These are phyloP conservation scores for Hypoxylon fuscum DNA, from an alignment of 495 filamentous ascomycete genomes.

Conservation along the genomic window DNA sequence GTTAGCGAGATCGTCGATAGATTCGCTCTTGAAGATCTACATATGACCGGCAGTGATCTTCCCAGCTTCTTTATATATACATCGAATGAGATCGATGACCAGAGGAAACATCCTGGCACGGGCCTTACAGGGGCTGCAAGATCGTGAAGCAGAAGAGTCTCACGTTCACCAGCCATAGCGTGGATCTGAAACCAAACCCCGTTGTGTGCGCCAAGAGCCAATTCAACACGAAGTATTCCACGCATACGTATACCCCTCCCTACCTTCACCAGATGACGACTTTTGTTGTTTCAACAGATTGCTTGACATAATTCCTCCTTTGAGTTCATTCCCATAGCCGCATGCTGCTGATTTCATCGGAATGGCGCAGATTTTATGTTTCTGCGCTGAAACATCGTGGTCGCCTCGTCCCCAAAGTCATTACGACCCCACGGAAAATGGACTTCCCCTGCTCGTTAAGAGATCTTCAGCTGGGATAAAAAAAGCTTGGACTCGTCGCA, in stretches of 20 bases:
- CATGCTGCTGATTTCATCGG: conserved; percentile 1
- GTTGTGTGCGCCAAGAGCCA: conserved; percentile 23
- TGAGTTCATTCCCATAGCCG: background rate
- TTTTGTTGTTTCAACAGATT: conserved; percentile 12
- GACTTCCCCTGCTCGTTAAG: conserved; percentile 13
- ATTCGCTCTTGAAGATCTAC: conserved; percentile 30
- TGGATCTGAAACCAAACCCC: conserved; percentile 28
- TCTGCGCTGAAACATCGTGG: conserved; percentile 32
- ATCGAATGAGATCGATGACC: conserved; percentile 5
- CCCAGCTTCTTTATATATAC: conserved; percentile 25
- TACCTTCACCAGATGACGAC: conserved; percentile 1
- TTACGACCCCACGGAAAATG: conserved; percentile 15
- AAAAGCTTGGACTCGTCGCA: conserved; percentile 37
- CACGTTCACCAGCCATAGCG: conserved; percentile 21
- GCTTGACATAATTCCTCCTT: conserved; percentile 5
- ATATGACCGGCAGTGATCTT: conserved; percentile 28
- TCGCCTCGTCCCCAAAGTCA: conserved; percentile 20
- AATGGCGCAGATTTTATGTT: conserved; percentile 23
- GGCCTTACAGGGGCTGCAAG: conserved; percentile 5
- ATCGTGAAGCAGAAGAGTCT: conserved; percentile 39
- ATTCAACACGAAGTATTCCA: conserved; percentile 21
- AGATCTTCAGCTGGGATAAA: conserved; percentile 33
- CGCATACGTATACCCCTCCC: background rate
- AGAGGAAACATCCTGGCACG: conserved; percentile 17
- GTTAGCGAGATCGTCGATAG: conserved; percentile 19